phyloP scores from a whole-genome alignment of 768 basidiomycete genomes.

The Calocybe cyanea region DNA sequence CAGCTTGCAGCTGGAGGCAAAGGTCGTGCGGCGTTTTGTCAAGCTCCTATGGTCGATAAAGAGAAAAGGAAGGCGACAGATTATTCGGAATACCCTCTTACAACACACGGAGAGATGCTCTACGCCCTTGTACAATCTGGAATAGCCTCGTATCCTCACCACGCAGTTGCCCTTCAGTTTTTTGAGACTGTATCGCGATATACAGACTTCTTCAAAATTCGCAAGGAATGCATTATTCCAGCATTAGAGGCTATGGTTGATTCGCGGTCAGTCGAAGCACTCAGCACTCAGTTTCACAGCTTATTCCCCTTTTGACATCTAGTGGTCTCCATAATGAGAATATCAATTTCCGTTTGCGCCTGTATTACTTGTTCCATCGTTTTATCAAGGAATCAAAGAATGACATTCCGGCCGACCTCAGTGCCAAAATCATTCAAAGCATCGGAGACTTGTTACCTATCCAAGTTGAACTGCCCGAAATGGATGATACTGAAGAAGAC shows the following conservation, averaged over 20 bases:
- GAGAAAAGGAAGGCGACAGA: slow-evolving; percentile 65
- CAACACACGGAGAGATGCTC: slow-evolving; percentile 87
- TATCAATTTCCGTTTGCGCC: slow-evolving; percentile 63
- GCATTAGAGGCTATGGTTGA: slow-evolving; percentile 88
- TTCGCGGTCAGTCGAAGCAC: slow-evolving; percentile 49
- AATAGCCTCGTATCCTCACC: slow-evolving; percentile 79
- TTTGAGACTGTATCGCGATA: slow-evolving; percentile 94
- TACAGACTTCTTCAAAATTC: slow-evolving; percentile 93
- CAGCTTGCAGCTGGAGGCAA: slow-evolving; percentile 56
- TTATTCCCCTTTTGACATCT: not conserved
- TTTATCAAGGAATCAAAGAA: slow-evolving; percentile 83
- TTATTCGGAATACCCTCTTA: slow-evolving; percentile 80
- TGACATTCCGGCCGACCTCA: slow-evolving; percentile 73
- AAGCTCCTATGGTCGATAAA: slow-evolving; percentile 63
- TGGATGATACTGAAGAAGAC: slow-evolving; percentile 70
- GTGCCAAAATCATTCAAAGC: slow-evolving; percentile 64
- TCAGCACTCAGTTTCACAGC: not conserved
- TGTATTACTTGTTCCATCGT: slow-evolving; percentile 89
- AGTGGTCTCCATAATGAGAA: slow-evolving; percentile 87
- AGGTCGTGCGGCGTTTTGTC: slow-evolving; percentile 84
- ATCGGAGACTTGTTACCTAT: slow-evolving; percentile 78
- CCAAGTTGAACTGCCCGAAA: slow-evolving; percentile 70
- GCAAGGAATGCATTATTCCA: slow-evolving; percentile 84
- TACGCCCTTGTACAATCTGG: slow-evolving; percentile 79
- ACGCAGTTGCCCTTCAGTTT: slow-evolving; percentile 81